Evolutionary conservation across 176 grass and related monocot genomes (phyloP).

Genomic region (Cymbopogon citratus): DNA sequence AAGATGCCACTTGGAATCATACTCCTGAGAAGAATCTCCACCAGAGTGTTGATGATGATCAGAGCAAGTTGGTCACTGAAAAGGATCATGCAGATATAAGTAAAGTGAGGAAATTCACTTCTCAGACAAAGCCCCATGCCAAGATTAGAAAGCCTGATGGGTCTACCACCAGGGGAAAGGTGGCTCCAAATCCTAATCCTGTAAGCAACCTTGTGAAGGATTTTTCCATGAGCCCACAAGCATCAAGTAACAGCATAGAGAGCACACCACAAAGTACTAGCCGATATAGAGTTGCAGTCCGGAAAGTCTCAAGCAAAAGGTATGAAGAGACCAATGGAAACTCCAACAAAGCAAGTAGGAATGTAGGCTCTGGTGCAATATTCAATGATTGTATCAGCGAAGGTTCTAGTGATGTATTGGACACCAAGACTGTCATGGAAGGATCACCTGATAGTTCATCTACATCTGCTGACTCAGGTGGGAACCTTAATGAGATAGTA

Average conservation of each 20-base stretch:
- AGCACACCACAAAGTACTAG: constrained; percentile 32
- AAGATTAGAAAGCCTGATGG: constrained; percentile 17
- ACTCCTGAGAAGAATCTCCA: constrained; percentile 29
- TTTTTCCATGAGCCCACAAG: constrained; percentile 26
- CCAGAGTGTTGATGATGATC: constrained; percentile 7
- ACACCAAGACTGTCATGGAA: constrained; percentile 23
- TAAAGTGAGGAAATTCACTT: constrained; percentile 25
- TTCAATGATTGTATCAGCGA: constrained; percentile 37
- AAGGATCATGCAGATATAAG: constrained; percentile 27
- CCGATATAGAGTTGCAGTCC: constrained; percentile 44
- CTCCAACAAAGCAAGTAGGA: constrained; percentile 26
- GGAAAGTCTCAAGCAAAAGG: constrained; percentile 55
- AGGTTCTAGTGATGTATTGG: constrained; percentile 47
- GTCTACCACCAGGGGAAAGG: constrained; percentile 5
- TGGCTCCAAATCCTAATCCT: constrained; percentile 14
- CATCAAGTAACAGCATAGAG: constrained; percentile 59
- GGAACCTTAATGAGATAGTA: constrained; percentile 26
- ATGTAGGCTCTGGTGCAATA: constrained; percentile 24
- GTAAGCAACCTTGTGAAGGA: constrained; percentile 30
- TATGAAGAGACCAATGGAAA: constrained; percentile 21
- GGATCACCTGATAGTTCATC: constrained; percentile 34
- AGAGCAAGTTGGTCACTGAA: constrained; percentile 7
- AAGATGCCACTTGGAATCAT: constrained; percentile 17
- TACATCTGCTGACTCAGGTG: constrained; percentile 48
- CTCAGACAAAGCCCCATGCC: constrained; percentile 24